A percentile compares a stretch with the other conserved stretches of the same genome.
Conservation (phyloP, 257 asterid genomes). For the Coffea eugenioides region DNA sequence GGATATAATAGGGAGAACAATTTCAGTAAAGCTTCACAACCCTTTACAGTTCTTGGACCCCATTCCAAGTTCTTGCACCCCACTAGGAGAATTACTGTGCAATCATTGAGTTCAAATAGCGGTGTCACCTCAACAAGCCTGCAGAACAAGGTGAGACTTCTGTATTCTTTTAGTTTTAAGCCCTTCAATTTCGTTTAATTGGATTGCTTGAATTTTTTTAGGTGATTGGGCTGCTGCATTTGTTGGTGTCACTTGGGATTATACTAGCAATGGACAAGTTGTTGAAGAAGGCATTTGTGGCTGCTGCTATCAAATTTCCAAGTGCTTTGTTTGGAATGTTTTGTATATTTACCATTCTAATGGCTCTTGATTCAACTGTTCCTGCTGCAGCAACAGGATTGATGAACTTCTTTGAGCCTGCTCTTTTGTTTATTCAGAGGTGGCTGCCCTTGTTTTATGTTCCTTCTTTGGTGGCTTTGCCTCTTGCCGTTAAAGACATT, state of each 20-base stretch:
- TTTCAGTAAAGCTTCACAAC: slow-evolving; percentile 13
- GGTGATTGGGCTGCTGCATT: slow-evolving; percentile 74
- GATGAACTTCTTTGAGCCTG: slow-evolving; percentile 95
- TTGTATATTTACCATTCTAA: slow-evolving; percentile 73
- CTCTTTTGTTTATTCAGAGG: slow-evolving; percentile 84
- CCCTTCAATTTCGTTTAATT: background rate
- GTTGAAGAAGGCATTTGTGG: slow-evolving; percentile 70
- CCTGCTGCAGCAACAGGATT: slow-evolving; percentile 72
- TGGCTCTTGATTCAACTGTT: slow-evolving; percentile 63
- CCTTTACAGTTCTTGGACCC: slow-evolving; percentile 21
- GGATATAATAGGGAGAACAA: background rate
- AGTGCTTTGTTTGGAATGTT: slow-evolving; percentile 97
- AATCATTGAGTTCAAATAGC: slow-evolving; percentile 45
- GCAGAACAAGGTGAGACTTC: slow-evolving; percentile 45
- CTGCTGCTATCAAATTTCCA: slow-evolving; percentile 94
- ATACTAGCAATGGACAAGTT: slow-evolving; percentile 75
- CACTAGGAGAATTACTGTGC: slow-evolving; percentile 32
- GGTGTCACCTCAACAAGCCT: slow-evolving; percentile 40
- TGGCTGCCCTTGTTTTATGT: slow-evolving; percentile 99
- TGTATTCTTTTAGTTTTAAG: background rate
- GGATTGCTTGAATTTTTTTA: slow-evolving; percentile 5
- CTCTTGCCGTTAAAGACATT: slow-evolving; percentile 81
- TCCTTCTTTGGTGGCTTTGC: slow-evolving; percentile 90
- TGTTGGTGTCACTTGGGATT: slow-evolving; percentile 76
- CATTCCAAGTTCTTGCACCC: slow-evolving; percentile 21